Base-by-base conservation (phyloP, 2,329 filamentous ascomycete genomes). In the Rutstroemia sp. region DNA sequence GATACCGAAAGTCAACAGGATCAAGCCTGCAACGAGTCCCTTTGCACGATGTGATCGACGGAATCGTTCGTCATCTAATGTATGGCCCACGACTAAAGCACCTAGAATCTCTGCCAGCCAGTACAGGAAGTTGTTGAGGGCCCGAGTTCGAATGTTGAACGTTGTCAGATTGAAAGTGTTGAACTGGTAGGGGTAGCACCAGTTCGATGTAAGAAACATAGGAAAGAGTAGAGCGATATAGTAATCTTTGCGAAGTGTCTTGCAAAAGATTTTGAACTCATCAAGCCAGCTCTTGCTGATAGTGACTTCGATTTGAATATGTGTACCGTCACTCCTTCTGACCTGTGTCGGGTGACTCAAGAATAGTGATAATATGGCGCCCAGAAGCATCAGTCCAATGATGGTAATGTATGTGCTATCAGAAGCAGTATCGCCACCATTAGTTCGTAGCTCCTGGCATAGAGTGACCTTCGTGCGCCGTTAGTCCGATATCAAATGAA, bases 221-320 rank as follows among this genome's bases (percentile, higher is more conserved):
- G 87, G 87, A 73, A 90, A 92, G 27, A 92, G 76, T 21, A 84
- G 70, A 53, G 91, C 59, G 65, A 92, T 86, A 73, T 86, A 92
- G 5, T 81, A 82, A 63, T 92, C 86, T 25, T 76, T 76, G 48
- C 75, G 73, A 53, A 95, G 73, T 1, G 86, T 88, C 70, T 92
- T 78, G 70, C 78, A 84, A 4, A 95, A 80, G 51, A 89, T 89
- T 23, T 78, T 61, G 59, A 94, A 71, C 73, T 95, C 90, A 2
- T 86, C 84, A 66, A 81, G 81, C 88, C 87, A 92, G 51, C 87
- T 88, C 2, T 89, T 89, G 71, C 92, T 87, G 75, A 92, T 90
- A 84, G 92, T 92, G 58, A 90, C 72, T 61, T 92, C 89, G 17
- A 54, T 7, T 6, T 52, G 54, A 68, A 95, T 83, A 57, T 82